Evolutionary conservation across 306 rosid species (phyloP), one percentile per base, ranked within the genome.

Genomic region (Prunus kanzakura): DNA sequence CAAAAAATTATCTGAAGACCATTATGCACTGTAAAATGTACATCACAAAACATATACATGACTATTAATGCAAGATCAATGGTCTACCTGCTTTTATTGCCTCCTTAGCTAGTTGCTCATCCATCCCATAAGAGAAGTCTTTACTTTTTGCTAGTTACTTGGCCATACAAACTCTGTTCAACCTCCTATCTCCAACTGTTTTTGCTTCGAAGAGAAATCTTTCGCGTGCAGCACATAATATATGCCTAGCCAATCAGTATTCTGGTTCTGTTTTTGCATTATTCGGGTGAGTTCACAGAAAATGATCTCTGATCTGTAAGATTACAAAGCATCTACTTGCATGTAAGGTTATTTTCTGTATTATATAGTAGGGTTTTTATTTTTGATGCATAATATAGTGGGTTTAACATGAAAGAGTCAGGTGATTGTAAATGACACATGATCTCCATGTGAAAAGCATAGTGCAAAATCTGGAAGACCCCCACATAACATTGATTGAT

Each of bases 61-160:
- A 56, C 61, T 76, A 80, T 49, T 8, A 69, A 83, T 64, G 71
- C n/a, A 16, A 78, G 60, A 84, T 29, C 49, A 27, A 56, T 75
- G 78, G 56, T 46, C 67, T 82, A 90, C 97, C 98, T 72, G 95
- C 95, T 82, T 81, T 90, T 51, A 60, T 84, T 79, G 86, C 98
- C 86, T 94, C 96, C 82, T 85, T 86, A 62, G 94, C 86, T 76
- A 94, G 80, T 80, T 91, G 84, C 61, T 94, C 91, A 80, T 94
- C 91, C 80, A 83, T 22, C 75, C 90, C 96, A 47, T 86, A 86
- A 52, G 91, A 77, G 71, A 87, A 73, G 35, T 73, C 85, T 70
- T 86, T 85, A 68, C 85, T 77, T 19, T 50, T 79, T 79, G 85
- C 80, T 49, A 94, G 74, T 32, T 32, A 32, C 35, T 82, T 82